Evolutionary conservation across 2,329 filamentous ascomycete species (phyloP).

Genomic region (Pestalotiopsis sp.): DNA sequence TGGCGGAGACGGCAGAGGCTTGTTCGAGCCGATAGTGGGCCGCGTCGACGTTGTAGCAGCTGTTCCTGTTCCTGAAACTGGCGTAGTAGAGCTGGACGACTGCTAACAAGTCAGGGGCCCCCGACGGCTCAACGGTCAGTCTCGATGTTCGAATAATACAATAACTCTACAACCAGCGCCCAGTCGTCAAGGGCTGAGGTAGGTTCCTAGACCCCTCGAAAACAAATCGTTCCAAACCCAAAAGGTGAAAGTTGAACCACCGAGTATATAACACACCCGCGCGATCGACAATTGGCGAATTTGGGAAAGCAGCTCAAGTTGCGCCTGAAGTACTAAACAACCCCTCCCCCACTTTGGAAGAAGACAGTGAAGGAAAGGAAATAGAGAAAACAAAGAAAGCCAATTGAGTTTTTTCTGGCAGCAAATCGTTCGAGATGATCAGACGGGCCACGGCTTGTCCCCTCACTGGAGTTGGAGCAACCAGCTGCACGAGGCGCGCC

Average conservation of each 20-base stretch:
- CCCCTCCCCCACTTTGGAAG: conserved; percentile 12
- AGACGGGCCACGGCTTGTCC: conserved; percentile 12
- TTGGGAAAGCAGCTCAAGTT: background rate
- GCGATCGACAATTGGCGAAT: background rate
- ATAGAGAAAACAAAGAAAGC: background rate
- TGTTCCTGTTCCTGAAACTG: conserved; percentile 23
- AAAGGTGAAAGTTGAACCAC: background rate
- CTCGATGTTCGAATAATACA: background rate
- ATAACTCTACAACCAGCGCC: background rate
- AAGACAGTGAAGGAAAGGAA: background rate
- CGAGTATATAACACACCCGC: background rate
- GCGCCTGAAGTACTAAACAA: conserved; percentile 14
- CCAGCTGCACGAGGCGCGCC: background rate
- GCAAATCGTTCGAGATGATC: conserved; percentile 18
- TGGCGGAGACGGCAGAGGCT: conserved; percentile 59
- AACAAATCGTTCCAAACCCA: background rate
- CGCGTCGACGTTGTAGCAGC: conserved; percentile 24
- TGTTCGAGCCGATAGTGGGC: conserved; percentile 52
- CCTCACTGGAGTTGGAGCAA: conserved; percentile 17
- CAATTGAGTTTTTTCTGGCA: conserved; percentile 13
- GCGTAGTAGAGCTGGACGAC: conserved; percentile 19
- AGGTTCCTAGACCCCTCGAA: background rate
- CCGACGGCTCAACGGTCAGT: background rate
- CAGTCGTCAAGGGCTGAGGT: background rate
- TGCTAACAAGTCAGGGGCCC: background rate